These are phyloP conservation scores for Emmonsia crescens DNA, from an alignment of 2,329 filamentous ascomycete species.

Conservation along the genomic window DNA sequence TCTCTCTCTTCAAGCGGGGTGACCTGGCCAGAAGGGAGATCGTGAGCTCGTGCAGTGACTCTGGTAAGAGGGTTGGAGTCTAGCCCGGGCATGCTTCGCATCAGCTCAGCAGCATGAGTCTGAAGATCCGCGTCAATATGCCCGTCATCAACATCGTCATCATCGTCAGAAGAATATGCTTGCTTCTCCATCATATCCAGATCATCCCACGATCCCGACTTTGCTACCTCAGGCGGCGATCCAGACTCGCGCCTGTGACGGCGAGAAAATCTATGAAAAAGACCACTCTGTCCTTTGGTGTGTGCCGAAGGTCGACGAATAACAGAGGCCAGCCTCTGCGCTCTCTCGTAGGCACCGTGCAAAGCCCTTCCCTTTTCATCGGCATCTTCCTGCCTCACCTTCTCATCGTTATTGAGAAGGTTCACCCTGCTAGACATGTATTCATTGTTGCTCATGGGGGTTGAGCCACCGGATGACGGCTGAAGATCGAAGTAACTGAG, in stretches of 20 bases:
- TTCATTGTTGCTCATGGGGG: not conserved
- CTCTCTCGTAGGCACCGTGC: constrained; percentile 25
- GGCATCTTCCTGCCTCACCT: constrained; percentile 15
- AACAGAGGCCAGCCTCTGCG: constrained; percentile 25
- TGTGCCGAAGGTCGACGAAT: constrained; percentile 22
- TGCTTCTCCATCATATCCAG: constrained; percentile 3
- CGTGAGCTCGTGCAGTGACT: constrained; percentile 22
- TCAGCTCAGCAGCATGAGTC: constrained; percentile 22
- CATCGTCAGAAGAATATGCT: constrained; percentile 8
- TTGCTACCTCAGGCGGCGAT: not conserved
- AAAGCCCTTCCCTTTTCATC: constrained; percentile 27
- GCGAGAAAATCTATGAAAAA: not conserved
- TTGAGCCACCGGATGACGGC: not conserved
- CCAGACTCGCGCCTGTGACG: not conserved
- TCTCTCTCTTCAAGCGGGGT: constrained; percentile 27
- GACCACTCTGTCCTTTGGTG: constrained; percentile 13
- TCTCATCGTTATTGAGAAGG: constrained; percentile 7
- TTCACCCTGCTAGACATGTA: constrained; percentile 4
- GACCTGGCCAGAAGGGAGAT: constrained; percentile 10
- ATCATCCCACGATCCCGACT: not conserved
- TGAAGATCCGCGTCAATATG: constrained; percentile 10
- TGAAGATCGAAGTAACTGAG: not conserved
- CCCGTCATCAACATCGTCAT: constrained; percentile 12
- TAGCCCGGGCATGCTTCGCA: constrained; percentile 28
- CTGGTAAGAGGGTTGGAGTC: constrained; percentile 25